Evolutionary conservation across 192 early-diverging fungal genomes (phyloP), one percentile per base, ranked within the genome.

Genomic region (Entomortierella beljakovae): DNA sequence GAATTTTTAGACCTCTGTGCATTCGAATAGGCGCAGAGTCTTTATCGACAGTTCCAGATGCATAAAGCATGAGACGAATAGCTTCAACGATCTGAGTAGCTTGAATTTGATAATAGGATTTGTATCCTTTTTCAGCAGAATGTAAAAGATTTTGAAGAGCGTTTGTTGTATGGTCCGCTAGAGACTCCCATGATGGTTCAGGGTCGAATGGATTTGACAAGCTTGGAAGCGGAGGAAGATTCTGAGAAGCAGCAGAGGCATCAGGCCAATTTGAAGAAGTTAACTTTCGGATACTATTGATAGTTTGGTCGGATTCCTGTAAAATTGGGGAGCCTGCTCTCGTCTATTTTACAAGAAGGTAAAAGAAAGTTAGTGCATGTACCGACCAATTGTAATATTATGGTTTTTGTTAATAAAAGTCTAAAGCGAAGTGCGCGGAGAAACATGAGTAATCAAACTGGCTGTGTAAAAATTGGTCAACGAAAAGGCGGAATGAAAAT

Each of bases 1-100:
- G 77, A 35, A 86, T 70, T 71, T 87, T 91, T 42, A 98, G 81
- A 53, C 82, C 71, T 15, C 77, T 81, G 71, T 96, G 88, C 35
- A 84, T 82, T 61, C 89, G 86, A 65, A 93, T 88, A 15, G 86
- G 82, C 3, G 87, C 83, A 1, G 90, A 87, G 28, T 95, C 92
- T 51, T 88, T 90, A 25, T 88, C 89, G 0, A 92, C 84, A 0
- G 91, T 88, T 32, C 90, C 92, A 7, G 93, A 96, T n/a, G 92
- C 86, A 40, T 91, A 90, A 31, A 98, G 85, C 87, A 98, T 93
- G 13, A 90, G 88, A 26, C 96, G 89, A 58, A 98, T 91, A 35
- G 92, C 88, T 25, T 90, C 84, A 8, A 98, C 90, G 6, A 97
- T 35, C 53, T 79, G 75, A 6, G 67, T 56, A 3, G 75, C 75